Base-by-base conservation (phyloP, 78 protist genomes). In the Chrysochromulina tobinii region DNA sequence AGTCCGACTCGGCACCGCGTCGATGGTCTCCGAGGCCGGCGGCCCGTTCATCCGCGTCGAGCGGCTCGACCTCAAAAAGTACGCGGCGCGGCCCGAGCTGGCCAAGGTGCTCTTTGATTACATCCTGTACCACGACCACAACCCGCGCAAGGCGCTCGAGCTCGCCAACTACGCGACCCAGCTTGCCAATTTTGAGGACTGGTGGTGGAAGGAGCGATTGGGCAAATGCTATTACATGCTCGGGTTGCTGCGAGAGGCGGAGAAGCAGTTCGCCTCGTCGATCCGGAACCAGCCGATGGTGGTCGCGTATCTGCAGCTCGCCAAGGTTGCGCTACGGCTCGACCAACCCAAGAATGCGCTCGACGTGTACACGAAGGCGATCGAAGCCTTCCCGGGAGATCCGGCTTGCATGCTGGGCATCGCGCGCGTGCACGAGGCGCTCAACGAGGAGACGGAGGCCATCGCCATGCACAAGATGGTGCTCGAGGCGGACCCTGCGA, bases 1-100 rank as follows among this genome's bases (percentile, higher is more conserved):
- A 7, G 96, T 95, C 12, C 96, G 98, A 1, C 93, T 97, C 53
- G 97, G 97, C 54, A 97, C 98, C 8, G 98, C 98, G 48, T 93
- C 96, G 7, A 17, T 95, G 66, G 15, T 20, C 21, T 6, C 67
- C 2, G 92, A 48, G 59, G 72, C 66, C 0, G 95, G 89, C 17
- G 96, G 96, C 14, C 83, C 94, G 25, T 95, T 95, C 59, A 93
- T 97, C 69, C 77, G 92, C 72, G 77, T 90, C 15, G 89, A 59
- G n/a, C 21, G 58, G 57, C 72, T 97, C 20, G 95, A 97, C 87
- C 38, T 95, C 48, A 18, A 67, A 17, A 94, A 92, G 81, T 94
- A 97, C 81, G 95, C 95, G 25, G 38, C 3, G n/a, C 93, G 96
- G 6, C 98, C 97, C 1, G 73, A 93, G 51, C 90, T 96, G 11